phyloP scores from a whole-genome alignment of 805 yeast species.

The Schwanniomyces occidentalis region DNA sequence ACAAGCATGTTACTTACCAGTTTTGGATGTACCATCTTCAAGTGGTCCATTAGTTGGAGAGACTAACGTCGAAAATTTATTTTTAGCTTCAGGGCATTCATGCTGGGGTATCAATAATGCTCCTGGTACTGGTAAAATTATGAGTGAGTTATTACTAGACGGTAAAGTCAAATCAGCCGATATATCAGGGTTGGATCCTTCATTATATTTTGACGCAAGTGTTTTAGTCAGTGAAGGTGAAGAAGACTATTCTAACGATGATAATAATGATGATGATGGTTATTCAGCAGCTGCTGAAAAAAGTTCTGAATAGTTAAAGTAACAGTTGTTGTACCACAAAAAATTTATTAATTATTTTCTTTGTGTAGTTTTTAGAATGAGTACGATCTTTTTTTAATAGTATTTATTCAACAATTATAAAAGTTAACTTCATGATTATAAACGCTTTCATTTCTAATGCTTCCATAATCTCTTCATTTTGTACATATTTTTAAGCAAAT shows the following conservation, averaged over 20 bases:
- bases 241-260: constrained; percentile 8
- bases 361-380: too few relatives aligned
- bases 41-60: constrained; percentile 95
- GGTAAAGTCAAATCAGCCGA: constrained; percentile 80
- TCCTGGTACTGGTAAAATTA: constrained; percentile 92
- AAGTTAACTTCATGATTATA: too few relatives aligned
- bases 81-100: constrained; percentile 88
- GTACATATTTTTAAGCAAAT: too few relatives aligned
- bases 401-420: too few relatives aligned
- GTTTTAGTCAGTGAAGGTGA: constrained; percentile 27
- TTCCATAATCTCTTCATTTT: too few relatives aligned
- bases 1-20: constrained; percentile 96
- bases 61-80: constrained; percentile 79
- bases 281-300: too few relatives aligned
- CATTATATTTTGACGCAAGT: constrained; percentile 79
- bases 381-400: too few relatives aligned
- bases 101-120: constrained; percentile 99
- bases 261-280: constrained; percentile 8
- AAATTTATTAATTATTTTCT: too few relatives aligned
- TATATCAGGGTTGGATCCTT: constrained; percentile 81
- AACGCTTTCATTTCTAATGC: too few relatives aligned
- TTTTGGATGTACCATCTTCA: constrained; percentile 86
- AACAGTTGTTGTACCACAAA: too few relatives aligned
- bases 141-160: constrained; percentile 84
- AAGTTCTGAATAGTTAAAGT: too few relatives aligned